Percentiles rank a stretch among this genome's conserved stretches.
These are phyloP conservation scores for Paraurostyla sp. DNA, from an alignment of 73 alveolate species.

Conservation along the genomic window DNA sequence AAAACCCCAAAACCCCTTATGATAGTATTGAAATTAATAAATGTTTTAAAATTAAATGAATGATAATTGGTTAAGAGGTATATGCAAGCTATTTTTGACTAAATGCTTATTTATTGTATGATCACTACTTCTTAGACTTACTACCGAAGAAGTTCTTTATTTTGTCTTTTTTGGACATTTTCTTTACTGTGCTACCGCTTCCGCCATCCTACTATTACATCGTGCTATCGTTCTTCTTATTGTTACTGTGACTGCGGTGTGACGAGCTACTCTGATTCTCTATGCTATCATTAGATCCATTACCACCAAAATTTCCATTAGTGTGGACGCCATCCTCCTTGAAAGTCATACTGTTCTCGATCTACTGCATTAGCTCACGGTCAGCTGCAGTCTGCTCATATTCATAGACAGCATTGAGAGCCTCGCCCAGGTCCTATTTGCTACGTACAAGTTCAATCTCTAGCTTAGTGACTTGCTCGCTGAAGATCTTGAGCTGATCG, in stretches of 20 bases:
- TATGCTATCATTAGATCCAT: neutral
- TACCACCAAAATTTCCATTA: neutral
- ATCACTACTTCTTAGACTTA: neutral
- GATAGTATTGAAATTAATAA: no score
- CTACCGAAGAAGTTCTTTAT: neutral
- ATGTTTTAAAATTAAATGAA: no score
- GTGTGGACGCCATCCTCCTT: neutral
- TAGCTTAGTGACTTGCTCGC: conserved; percentile 27
- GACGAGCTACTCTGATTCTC: neutral
- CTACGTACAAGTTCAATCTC: conserved; percentile 51
- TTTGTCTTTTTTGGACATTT: conserved; percentile 3
- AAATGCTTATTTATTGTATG: no score
- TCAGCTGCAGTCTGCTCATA: conserved; percentile 40
- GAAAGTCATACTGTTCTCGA: neutral
- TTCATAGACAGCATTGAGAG: conserved; percentile 56
- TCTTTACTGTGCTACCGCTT: neutral
- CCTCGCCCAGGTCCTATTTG: conserved; percentile 63
- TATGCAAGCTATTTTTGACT: no score
- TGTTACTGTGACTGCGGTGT: neutral
- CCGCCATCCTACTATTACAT: no score
- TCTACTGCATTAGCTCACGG: neutral
- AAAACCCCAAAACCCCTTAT: no score
- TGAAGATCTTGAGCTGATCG: conserved; percentile 28
- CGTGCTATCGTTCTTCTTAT: neutral
- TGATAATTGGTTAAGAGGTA: no score